Evolutionary conservation across 495 filamentous ascomycete genomes (phyloP).

Genomic region (Penicillium bialowiezense): DNA sequence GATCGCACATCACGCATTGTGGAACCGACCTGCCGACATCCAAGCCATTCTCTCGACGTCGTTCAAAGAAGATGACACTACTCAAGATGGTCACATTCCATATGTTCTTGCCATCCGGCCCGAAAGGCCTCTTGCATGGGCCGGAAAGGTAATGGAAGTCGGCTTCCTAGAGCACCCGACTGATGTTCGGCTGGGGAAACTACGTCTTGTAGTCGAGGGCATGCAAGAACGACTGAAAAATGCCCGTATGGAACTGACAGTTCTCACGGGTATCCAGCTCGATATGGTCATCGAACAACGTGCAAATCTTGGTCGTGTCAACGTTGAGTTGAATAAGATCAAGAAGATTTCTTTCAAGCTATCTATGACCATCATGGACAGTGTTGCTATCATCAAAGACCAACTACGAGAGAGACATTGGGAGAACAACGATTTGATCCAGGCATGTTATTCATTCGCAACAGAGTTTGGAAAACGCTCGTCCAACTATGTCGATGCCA

Average conservation of each 20-base stretch:
- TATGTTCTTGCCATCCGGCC: slow-evolving; percentile 85
- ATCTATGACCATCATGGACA: slow-evolving; percentile 99
- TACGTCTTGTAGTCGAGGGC: slow-evolving; percentile 87
- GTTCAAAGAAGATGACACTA: slow-evolving; percentile 69
- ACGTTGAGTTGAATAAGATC: slow-evolving; percentile 87
- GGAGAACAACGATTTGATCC: slow-evolving; percentile 92
- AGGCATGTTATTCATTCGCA: slow-evolving; percentile 98
- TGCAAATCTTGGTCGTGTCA: slow-evolving; percentile 89
- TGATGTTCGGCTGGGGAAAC: slow-evolving; percentile 81
- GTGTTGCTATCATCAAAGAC: slow-evolving; percentile 83
- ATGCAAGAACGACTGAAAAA: slow-evolving; percentile 74
- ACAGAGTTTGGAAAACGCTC: slow-evolving; percentile 97
- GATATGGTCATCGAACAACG: slow-evolving; percentile 87
- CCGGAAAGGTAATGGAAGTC: slow-evolving; percentile 69
- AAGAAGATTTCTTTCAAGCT: slow-evolving; percentile 94
- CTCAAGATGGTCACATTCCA: slow-evolving; percentile 66
- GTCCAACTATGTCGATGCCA: slow-evolving; percentile 87
- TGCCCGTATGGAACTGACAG: slow-evolving; percentile 72
- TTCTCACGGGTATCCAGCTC: slow-evolving; percentile 73
- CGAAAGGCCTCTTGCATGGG: slow-evolving; percentile 76
- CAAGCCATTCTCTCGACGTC: slow-evolving; percentile 83
- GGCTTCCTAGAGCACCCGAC: slow-evolving; percentile 72
- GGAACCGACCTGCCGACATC: slow-evolving; percentile 72
- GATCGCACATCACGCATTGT: slow-evolving; percentile 78
- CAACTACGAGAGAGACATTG: slow-evolving; percentile 69